A percentile compares a stretch with the other conserved stretches of the same genome.
These are phyloP conservation scores for Xylaria palmicola DNA, from an alignment of 495 filamentous ascomycete genomes.

Conservation along the genomic window DNA sequence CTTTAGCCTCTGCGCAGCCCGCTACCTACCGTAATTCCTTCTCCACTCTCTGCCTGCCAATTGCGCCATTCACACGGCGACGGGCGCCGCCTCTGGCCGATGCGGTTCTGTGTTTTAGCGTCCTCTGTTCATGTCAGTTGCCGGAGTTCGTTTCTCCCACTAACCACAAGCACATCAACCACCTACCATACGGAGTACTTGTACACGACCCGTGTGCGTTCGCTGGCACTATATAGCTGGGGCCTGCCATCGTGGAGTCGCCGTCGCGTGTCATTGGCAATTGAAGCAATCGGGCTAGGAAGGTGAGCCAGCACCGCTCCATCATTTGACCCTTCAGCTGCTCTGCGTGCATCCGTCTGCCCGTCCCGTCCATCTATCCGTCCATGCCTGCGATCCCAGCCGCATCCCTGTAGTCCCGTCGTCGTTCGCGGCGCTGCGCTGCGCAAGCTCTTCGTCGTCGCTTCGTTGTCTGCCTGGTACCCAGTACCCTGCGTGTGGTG, in stretches of 20 bases:
- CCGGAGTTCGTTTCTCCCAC: neutral
- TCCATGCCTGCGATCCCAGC: constrained; percentile 18
- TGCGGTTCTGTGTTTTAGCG: neutral
- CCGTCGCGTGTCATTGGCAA: constrained; percentile 9
- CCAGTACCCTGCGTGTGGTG: too few relatives aligned
- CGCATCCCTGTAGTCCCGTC: constrained; percentile 1
- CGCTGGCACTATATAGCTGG: neutral
- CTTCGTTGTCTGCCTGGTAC: neutral
- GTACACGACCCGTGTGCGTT: neutral
- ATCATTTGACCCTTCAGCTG: constrained; percentile 17
- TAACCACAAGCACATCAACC: neutral
- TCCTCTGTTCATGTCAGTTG: neutral
- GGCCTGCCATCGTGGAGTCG: constrained; percentile 11
- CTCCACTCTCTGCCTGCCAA: too few relatives aligned
- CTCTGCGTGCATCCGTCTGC: constrained; percentile 11
- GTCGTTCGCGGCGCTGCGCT: neutral
- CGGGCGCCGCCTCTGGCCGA: neutral
- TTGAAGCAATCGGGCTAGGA: constrained; percentile 21
- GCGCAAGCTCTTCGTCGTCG: constrained; percentile 7
- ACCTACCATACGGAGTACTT: neutral
- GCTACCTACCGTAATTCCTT: too few relatives aligned
- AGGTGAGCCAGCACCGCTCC: constrained; percentile 34
- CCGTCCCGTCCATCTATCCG: neutral
- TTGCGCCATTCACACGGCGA: neutral
- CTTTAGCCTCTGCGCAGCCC: too few relatives aligned